These are phyloP conservation scores for Glycine soja DNA, from an alignment of 306 rosid genomes.

Conservation along the genomic window DNA sequence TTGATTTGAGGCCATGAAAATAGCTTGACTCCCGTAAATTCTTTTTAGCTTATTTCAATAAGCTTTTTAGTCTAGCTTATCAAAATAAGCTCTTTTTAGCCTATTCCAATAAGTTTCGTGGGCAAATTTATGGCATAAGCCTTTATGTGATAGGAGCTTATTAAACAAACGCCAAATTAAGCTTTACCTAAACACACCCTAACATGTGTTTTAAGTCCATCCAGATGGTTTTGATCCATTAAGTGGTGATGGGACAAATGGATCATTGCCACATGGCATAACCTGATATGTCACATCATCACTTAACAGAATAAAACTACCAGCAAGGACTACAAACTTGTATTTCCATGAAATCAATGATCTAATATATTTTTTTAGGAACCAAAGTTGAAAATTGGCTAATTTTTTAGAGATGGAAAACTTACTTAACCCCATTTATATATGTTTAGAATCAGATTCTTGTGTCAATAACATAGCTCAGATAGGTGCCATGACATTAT, in stretches of 20 bases:
- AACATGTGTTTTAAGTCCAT: neutral
- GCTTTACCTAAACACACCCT: neutral
- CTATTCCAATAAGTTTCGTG: neutral
- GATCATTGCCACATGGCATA: conserved; percentile 11
- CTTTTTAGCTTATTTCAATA: neutral
- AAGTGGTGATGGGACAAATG: neutral
- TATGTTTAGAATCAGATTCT: conserved; percentile 11
- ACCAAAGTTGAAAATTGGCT: neutral
- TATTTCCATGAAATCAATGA: neutral
- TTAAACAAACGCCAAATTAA: neutral
- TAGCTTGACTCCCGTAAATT: neutral
- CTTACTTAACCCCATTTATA: neutral
- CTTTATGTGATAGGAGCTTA: neutral
- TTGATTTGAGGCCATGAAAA: neutral
- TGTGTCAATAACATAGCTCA: conserved; percentile 15
- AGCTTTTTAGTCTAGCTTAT: neutral
- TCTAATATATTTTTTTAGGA: neutral
- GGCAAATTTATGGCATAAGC: neutral
- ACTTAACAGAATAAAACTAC: neutral
- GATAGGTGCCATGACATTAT: conserved; percentile 32
- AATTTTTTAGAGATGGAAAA: neutral
- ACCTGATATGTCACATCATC: neutral
- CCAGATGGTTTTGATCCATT: neutral
- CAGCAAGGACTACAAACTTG: neutral
- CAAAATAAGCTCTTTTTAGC: neutral